Evolutionary conservation across 345 rosid species (phyloP).

Genomic region (Eucalyptus curtisii): DNA sequence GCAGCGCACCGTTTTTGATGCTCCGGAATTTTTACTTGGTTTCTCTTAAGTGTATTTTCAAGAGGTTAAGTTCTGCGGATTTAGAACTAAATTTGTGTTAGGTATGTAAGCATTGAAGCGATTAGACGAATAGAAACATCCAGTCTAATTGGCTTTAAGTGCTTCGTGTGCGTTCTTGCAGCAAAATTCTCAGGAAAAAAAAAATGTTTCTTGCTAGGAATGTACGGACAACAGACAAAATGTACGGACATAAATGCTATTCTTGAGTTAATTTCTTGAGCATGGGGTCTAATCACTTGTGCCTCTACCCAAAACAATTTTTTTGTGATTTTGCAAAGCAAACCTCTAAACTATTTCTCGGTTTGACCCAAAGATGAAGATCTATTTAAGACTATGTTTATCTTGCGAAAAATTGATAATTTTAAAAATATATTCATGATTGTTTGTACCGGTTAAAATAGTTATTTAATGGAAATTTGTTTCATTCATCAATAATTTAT

Average conservation of each 20-base stretch:
- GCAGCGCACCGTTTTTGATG: not conserved
- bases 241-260: too few relatives aligned
- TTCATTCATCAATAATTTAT: too few relatives aligned
- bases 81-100: not conserved
- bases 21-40: not conserved
- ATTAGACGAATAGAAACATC: not conserved
- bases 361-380: not conserved
- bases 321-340: not conserved
- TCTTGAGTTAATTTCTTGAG: not conserved
- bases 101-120: not conserved
- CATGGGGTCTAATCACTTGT: not conserved
- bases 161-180: not conserved
- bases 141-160: not conserved
- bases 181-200: not conserved
- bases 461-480: too few relatives aligned
- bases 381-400: not conserved
- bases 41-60: too few relatives aligned
- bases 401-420: too few relatives aligned
- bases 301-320: not conserved
- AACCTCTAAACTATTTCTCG: not conserved
- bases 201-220: not conserved
- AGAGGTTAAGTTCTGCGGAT: not conserved
- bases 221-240: not conserved
- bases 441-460: accelerated
- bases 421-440: not conserved